Evolutionary conservation across 768 basidiomycete genomes (phyloP).

Genomic region (Leccinum olivaceopallidum): DNA sequence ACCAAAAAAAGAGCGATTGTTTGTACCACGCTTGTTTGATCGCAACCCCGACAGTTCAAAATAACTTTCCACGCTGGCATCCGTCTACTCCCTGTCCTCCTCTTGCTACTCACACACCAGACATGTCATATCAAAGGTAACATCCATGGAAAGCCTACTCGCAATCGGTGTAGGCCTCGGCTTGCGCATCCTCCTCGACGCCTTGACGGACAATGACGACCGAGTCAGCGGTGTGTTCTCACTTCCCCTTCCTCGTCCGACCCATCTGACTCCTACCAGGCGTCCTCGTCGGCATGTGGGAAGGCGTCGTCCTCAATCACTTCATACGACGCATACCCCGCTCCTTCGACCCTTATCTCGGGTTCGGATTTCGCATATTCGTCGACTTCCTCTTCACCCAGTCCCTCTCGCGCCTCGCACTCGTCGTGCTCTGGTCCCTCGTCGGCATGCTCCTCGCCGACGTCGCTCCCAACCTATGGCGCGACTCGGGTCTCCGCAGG

Average conservation of each 20-base stretch:
- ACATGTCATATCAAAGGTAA: slow-evolving; percentile 30
- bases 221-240: slow-evolving; percentile 30
- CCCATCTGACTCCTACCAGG: slow-evolving; percentile 34
- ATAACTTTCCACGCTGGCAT: slow-evolving; percentile 27
- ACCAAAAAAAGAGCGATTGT: slow-evolving; percentile 18
- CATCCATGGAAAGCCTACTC: slow-evolving; percentile 65
- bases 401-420: slow-evolving; percentile 43
- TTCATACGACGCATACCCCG: slow-evolving; percentile 65
- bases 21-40: slow-evolving; percentile 14
- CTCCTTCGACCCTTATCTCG: slow-evolving; percentile 71
- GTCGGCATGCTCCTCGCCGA: slow-evolving; percentile 56
- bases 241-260: not conserved
- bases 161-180: slow-evolving; percentile 69
- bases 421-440: slow-evolving; percentile 55
- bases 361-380: slow-evolving; percentile 66
- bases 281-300: slow-evolving; percentile 75
- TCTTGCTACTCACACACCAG: slow-evolving; percentile 29
- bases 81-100: slow-evolving; percentile 29
- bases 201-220: slow-evolving; percentile 38
- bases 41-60: not conserved
- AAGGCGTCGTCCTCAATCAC: slow-evolving; percentile 73
- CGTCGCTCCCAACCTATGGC: slow-evolving; percentile 47
- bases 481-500: slow-evolving; percentile 40
- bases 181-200: slow-evolving; percentile 61
- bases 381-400: slow-evolving; percentile 71